phyloP scores from a whole-genome alignment of 176 grass and related monocot genomes.

The Juncus inflexus region DNA sequence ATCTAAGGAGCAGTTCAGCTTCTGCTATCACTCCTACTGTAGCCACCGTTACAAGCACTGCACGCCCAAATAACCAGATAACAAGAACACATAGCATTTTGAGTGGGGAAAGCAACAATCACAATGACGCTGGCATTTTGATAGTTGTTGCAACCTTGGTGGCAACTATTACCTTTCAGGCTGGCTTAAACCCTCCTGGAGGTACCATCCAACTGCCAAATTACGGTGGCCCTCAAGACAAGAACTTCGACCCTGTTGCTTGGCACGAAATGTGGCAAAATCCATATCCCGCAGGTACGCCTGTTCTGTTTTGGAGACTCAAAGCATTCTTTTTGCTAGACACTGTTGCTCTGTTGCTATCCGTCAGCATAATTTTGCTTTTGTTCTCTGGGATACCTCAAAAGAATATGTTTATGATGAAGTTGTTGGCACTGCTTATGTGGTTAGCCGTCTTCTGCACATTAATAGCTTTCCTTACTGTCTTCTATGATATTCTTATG shows the following conservation, averaged over 20 bases:
- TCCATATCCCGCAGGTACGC: slow-evolving; percentile 1
- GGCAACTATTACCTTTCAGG: neutral
- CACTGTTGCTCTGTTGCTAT: neutral
- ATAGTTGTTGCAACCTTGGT: neutral
- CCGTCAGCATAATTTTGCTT: neutral
- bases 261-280: neutral
- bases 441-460: neutral
- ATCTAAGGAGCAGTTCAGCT: too few relatives aligned
- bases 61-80: too few relatives aligned
- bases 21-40: too few relatives aligned
- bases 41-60: too few relatives aligned
- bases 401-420: neutral
- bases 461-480: slow-evolving; percentile 1
- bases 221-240: neutral
- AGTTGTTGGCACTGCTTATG: neutral
- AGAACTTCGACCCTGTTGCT: too few relatives aligned
- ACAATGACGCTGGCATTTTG: neutral
- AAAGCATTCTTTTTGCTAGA: neutral
- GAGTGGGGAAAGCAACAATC: too few relatives aligned
- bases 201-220: slow-evolving; percentile 4
- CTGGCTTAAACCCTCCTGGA: slow-evolving; percentile 7
- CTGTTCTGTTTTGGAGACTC: neutral
- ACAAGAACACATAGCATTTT: too few relatives aligned
- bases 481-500: too few relatives aligned
- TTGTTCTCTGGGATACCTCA: neutral